Percentiles rank a stretch among this genome's conserved stretches.
phyloP scores from a whole-genome alignment of 106 monocot genomes.

The Alisma plantagoaquatica region DNA sequence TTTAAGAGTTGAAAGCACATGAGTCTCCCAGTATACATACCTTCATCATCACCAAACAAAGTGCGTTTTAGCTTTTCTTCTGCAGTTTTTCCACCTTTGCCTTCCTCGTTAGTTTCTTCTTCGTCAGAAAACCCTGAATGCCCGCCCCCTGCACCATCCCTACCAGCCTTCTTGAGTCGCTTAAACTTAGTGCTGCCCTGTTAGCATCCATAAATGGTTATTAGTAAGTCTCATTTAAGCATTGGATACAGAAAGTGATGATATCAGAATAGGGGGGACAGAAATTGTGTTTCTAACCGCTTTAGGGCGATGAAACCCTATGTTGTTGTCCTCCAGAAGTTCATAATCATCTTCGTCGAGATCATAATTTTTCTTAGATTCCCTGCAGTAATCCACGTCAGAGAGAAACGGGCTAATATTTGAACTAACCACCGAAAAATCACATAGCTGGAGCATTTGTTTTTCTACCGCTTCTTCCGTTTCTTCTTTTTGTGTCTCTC shows the following conservation, averaged over 20 bases:
- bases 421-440: not conserved
- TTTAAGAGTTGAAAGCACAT: too few relatives aligned
- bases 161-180: constrained; percentile 88
- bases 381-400: constrained; percentile 54
- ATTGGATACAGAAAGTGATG: not conserved
- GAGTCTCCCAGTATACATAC: too few relatives aligned
- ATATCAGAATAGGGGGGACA: not conserved
- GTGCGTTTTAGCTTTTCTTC: constrained; percentile 87
- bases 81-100: constrained; percentile 42
- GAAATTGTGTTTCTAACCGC: too few relatives aligned
- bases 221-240: not conserved
- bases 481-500: constrained; percentile 71
- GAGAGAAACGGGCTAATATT: constrained; percentile 1
- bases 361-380: constrained; percentile 62
- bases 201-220: constrained; percentile 6
- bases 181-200: constrained; percentile 76
- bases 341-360: constrained; percentile 98
- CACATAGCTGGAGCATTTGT: too few relatives aligned
- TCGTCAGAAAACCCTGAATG: constrained; percentile 81
- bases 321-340: constrained; percentile 89
- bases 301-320: constrained; percentile 69
- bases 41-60: constrained; percentile 94
- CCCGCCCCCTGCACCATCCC: constrained; percentile 37
- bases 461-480: constrained; percentile 54
- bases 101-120: constrained; percentile 49